These are phyloP conservation scores for Cladophialophora psammophila DNA, from an alignment of 2,329 filamentous ascomycete species.

Conservation along the genomic window DNA sequence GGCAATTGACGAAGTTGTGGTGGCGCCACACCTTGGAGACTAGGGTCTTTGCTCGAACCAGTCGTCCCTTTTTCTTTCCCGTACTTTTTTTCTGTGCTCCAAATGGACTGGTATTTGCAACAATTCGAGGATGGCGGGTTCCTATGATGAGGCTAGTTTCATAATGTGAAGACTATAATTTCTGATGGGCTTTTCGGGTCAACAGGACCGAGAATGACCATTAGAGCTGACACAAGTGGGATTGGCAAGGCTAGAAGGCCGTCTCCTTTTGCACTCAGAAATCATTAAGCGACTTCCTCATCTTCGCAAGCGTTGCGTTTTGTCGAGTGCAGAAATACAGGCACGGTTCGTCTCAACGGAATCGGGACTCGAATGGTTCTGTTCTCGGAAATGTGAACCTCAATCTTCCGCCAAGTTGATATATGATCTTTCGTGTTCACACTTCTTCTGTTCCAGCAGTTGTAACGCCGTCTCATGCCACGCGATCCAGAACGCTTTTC, in stretches of 20 bases:
- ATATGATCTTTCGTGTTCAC: neutral
- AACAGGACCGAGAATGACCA: neutral
- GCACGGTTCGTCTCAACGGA: neutral
- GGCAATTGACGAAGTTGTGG: neutral
- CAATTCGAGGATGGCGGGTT: neutral
- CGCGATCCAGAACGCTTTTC: neutral
- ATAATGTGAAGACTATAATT: neutral
- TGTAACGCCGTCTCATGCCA: conserved; percentile 17
- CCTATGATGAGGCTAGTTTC: neutral
- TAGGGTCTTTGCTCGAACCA: neutral
- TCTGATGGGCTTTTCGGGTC: neutral
- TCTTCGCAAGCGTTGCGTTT: neutral
- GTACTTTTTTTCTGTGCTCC: neutral
- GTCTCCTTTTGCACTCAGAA: neutral
- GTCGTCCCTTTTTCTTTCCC: neutral
- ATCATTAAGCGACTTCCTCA: neutral
- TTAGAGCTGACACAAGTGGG: neutral
- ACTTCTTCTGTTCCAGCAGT: neutral
- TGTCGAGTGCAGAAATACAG: neutral
- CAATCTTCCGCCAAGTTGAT: neutral
- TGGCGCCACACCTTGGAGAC: neutral
- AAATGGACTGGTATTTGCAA: neutral
- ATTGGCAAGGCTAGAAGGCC: neutral
- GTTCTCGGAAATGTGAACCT: neutral
- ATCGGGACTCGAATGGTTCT: neutral